These are phyloP conservation scores for Calonectria pteridis DNA, from an alignment of 2,329 filamentous ascomycete species.

Conservation along the genomic window DNA sequence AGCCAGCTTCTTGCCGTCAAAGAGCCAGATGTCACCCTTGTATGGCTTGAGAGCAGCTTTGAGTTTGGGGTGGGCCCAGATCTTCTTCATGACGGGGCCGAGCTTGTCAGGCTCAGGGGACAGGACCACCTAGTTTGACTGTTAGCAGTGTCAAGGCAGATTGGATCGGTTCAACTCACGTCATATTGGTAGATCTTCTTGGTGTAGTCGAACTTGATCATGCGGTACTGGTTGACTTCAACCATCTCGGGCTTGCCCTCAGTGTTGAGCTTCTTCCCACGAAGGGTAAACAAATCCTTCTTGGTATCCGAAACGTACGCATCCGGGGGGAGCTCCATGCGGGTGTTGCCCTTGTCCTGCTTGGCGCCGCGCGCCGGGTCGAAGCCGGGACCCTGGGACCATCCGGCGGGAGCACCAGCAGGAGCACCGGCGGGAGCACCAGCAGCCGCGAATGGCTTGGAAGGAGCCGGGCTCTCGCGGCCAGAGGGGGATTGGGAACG, in stretches of 20 bases:
- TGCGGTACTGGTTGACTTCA: constrained; percentile 80
- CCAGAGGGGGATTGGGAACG: constrained; percentile 42
- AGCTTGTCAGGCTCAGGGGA: constrained; percentile 72
- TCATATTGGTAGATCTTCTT: constrained; percentile 85
- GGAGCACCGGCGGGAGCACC: constrained; percentile 39
- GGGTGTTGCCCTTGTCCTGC: constrained; percentile 55
- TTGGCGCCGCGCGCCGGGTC: constrained; percentile 58
- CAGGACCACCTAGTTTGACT: constrained; percentile 68
- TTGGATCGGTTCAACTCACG: constrained; percentile 65
- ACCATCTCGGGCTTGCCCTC: constrained; percentile 68
- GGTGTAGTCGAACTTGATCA: constrained; percentile 68
- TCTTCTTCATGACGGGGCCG: constrained; percentile 76
- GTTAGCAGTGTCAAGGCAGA: constrained; percentile 20
- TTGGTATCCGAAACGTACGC: constrained; percentile 59
- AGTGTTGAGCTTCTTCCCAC: constrained; percentile 63
- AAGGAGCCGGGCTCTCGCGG: constrained; percentile 30
- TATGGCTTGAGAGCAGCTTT: constrained; percentile 65
- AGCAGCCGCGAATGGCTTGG: constrained; percentile 32
- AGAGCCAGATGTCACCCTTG: constrained; percentile 70
- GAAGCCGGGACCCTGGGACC: constrained; percentile 51
- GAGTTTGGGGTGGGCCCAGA: constrained; percentile 77
- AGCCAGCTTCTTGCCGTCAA: constrained; percentile 86
- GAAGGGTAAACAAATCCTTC: constrained; percentile 52
- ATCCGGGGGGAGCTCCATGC: constrained; percentile 70
- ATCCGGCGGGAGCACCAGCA: constrained; percentile 41